Evolutionary conservation across 2,329 filamentous ascomycete genomes (phyloP).

Genomic region (Colletotrichum sp.): DNA sequence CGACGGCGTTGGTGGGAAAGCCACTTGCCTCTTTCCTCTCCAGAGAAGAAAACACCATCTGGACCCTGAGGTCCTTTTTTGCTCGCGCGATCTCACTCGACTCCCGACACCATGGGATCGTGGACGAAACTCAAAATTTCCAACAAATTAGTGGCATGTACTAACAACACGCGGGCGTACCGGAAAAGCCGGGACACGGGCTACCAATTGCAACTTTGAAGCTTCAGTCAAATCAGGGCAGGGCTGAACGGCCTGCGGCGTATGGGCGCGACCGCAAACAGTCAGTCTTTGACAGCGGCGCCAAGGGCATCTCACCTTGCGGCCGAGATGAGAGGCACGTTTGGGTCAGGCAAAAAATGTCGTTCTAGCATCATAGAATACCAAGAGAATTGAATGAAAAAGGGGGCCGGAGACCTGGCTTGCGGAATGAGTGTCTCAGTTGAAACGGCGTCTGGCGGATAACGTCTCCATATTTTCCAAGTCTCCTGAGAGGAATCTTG

Average conservation of each 20-base stretch:
- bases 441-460: conserved; percentile 10
- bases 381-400: background rate
- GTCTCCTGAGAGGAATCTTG: background rate
- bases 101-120: background rate
- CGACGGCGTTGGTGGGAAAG: background rate
- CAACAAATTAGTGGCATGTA: background rate
- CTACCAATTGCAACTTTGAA: background rate
- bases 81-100: background rate
- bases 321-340: conserved; percentile 18
- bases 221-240: background rate
- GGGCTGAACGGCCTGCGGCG: background rate
- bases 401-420: background rate
- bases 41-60: background rate
- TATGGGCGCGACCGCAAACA: background rate
- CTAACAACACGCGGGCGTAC: background rate
- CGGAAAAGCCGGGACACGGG: background rate
- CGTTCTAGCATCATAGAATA: conserved; percentile 8
- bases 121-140: background rate
- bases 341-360: background rate
- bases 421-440: conserved; percentile 12
- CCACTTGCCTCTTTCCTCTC: conserved; percentile 7
- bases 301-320: background rate
- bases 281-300: background rate
- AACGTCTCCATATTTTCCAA: background rate
- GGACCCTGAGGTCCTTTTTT: background rate